Conservation (phyloP, 805 yeast genomes). For the Yarrowia yakushimensis region DNA sequence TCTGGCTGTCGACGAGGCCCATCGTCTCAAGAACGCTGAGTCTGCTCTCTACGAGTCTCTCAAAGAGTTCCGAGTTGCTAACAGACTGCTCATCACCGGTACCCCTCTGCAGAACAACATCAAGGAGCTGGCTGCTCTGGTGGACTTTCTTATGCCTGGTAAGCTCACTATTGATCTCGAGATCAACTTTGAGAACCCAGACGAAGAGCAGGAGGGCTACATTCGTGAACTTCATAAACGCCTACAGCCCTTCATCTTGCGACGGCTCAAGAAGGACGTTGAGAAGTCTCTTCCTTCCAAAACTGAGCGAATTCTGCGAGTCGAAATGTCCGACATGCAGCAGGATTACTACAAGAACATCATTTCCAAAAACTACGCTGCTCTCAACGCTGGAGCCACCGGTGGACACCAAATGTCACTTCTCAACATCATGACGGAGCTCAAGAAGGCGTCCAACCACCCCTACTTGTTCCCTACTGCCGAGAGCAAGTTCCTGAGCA, state of each 20-base stretch:
- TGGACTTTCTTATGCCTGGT: conserved; percentile 96
- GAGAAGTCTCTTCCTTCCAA: conserved; percentile 95
- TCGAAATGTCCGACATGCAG: conserved; percentile 91
- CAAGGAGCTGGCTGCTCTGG: conserved; percentile 90
- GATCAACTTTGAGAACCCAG: conserved; percentile 89
- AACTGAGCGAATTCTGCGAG: conserved; percentile 91
- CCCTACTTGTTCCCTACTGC: conserved; percentile 94
- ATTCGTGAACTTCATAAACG: conserved; percentile 80
- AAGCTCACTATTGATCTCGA: conserved; percentile 85
- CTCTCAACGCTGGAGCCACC: conserved; percentile 78
- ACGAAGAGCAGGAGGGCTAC: conserved; percentile 80
- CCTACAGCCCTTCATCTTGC: conserved; percentile 85
- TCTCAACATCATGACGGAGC: conserved; percentile 88
- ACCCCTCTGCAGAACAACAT: conserved; percentile 96
- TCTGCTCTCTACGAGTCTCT: conserved; percentile 88
- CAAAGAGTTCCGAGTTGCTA: conserved; percentile 73
- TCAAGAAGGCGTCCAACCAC: conserved; percentile 95
- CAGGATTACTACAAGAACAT: conserved; percentile 94
- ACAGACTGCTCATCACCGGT: conserved; percentile 90
- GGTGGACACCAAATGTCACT: conserved; percentile 78
- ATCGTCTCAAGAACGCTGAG: conserved; percentile 90
- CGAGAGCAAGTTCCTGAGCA: conserved; percentile 69
- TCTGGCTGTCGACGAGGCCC: conserved; percentile 98
- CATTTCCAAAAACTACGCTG: conserved; percentile 85
- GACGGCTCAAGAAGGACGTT: conserved; percentile 94